Base-by-base conservation (phyloP, 2,329 filamentous ascomycete genomes). In the Macrophomina pseudophaseolina region DNA sequence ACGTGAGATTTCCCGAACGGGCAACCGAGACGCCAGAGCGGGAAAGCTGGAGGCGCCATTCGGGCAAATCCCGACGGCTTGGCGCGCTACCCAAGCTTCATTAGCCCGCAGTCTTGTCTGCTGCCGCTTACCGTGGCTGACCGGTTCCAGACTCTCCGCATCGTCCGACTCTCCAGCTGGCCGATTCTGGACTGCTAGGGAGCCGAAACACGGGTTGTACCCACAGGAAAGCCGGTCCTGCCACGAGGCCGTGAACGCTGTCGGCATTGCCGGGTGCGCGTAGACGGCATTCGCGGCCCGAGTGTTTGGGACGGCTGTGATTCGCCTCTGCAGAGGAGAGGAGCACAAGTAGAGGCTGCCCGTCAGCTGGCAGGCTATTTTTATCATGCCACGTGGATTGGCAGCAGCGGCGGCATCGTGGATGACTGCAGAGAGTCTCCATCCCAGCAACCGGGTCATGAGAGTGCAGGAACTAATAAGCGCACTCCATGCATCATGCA, bases 41-140 rank as follows among this genome's bases (percentile, higher is more conserved):
- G 52, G 52, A 9, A 54, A 38, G 32, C 9, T 18, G 30, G 6
- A 8, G 16, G 52, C 53, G 53, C 33, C 35, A 1, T 58, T 49
- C 40, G 56, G 40, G 56, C 30, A 44, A n/a, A 32, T 59, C 28
- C 40, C 28, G 40, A 9, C 8, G 11, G 32, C 56, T 59, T 59
- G 56, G 56, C 56, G 30, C 56, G 40, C 56, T 44, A 33, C 4
- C 56, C 40, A 48, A 33, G 56, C 40, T 59, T 23, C 28, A 7
- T 8, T 23, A 23, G 18, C 54, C 35, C 40, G 14, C 35, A 9
- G 9, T 38, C 54, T 44, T 30, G 23, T 58, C 23, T 33, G n/a
- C 9, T 12, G 35, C 12, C 7, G 35, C 35, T 38, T 4, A 12
- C 35, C 35, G 11, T 9, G 38, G 33, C 12, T 12, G 18, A 6